Conservation (phyloP, 2,329 filamentous ascomycete genomes). For the Alternaria sp. region DNA sequence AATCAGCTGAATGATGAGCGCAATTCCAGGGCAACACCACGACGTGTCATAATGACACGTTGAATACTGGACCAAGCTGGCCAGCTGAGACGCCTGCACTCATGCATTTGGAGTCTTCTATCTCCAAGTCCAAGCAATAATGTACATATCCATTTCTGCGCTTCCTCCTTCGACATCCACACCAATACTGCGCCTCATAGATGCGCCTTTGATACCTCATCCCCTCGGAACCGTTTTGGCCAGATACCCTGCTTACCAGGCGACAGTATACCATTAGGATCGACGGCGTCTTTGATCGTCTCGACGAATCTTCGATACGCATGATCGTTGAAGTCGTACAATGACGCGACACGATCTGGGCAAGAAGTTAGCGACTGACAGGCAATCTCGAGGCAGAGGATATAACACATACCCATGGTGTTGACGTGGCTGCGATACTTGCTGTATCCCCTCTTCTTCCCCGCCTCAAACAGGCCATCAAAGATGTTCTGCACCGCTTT, state of each 20-base stretch:
- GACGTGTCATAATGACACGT: not conserved
- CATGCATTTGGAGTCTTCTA: not conserved
- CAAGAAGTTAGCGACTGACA: not conserved
- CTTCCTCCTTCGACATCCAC: not conserved
- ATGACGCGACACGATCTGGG: conserved; percentile 36
- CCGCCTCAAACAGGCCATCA: conserved; percentile 34
- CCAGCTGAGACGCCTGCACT: not conserved
- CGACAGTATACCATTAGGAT: conserved; percentile 41
- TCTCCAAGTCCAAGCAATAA: not conserved
- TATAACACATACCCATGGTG: conserved; percentile 32
- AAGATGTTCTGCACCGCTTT: conserved; percentile 43
- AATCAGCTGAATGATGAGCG: not conserved
- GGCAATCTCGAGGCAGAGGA: too few relatives aligned
- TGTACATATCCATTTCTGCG: not conserved
- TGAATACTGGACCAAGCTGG: not conserved
- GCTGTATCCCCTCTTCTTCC: conserved; percentile 38
- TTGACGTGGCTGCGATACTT: conserved; percentile 43
- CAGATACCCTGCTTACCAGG: conserved; percentile 44
- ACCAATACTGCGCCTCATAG: conserved; percentile 13
- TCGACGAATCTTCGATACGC: conserved; percentile 42
- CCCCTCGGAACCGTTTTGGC: conserved; percentile 34
- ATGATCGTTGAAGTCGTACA: conserved; percentile 44
- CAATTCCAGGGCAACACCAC: not conserved
- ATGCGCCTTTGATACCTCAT: conserved; percentile 29
- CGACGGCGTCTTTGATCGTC: conserved; percentile 41